Base-by-base conservation (phyloP, 805 yeast genomes). In the Hanseniaspora guilliermondii region DNA sequence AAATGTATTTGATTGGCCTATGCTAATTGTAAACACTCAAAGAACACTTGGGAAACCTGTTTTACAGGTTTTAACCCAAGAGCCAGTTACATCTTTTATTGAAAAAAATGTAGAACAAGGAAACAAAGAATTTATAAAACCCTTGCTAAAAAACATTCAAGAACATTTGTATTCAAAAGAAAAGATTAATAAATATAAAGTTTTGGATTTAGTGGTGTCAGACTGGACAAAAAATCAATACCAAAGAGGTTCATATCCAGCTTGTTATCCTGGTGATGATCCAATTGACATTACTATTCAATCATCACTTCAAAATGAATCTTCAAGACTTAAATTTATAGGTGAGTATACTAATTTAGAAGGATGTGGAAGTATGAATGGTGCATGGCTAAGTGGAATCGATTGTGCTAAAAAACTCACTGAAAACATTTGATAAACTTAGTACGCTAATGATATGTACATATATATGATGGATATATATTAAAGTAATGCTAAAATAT, bases 281-380 rank as follows among this genome's bases (percentile, higher is more conserved):
- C 87, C 94, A 0, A 70, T 77, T 9, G 82, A 77, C 52, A 65
- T 79, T 17, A 76, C 83, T 0, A 64, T 79, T 6, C 55, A 52
- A 44, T 44, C 16, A 83, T 82, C n/a, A 72, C 85, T 56, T 72
- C 76, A 19, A 76, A 76, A 24, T 85, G 87, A 75, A 21, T 79
- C 74, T 12, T 71, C 73, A 8, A 61, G 60, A 22, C 68, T 88
- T 2, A 71, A 95, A 42, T 88, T 88, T 71, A 96, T 96, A 0
- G 96, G 96, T 7, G 96, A 88, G 63, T 96, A 88, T 65, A 84
- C 96, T 0, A 78, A 80, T 22, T 68, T 78, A 60, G 95, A 87
- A 59, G 96, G 95, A 7, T 84, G 87, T 16, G 96, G 96, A 0
- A 88, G 95, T 60, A 93, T 84, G 5, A 94, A 88, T 64, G 96